A percentile compares a stretch with the other conserved stretches of the same genome.
phyloP scores from a whole-genome alignment of 768 basidiomycete species.

The Polyporus arcularius region DNA sequence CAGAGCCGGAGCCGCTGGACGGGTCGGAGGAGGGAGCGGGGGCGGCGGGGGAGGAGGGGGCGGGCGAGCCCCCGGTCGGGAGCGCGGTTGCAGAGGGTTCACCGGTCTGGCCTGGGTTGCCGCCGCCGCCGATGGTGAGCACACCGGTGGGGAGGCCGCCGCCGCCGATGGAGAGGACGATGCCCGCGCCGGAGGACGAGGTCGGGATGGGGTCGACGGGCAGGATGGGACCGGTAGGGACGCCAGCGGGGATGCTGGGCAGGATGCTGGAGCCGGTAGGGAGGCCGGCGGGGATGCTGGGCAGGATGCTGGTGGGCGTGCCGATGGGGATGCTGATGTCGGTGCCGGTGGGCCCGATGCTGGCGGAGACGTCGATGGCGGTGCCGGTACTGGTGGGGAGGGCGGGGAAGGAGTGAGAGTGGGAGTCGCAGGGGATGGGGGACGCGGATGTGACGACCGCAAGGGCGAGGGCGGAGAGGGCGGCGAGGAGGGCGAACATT shows the following conservation, averaged over 20 bases:
- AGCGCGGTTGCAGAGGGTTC: no score
- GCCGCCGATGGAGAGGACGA: not conserved
- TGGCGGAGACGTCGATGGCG: not conserved
- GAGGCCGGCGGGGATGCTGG: not conserved
- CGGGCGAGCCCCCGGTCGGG: no score
- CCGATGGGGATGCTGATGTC: not conserved
- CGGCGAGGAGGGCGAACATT: conserved; percentile 3
- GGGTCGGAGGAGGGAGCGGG: not conserved
- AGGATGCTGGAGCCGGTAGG: not conserved
- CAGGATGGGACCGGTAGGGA: not conserved
- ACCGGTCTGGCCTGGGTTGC: no score
- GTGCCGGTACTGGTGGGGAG: not conserved
- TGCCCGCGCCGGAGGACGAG: not conserved
- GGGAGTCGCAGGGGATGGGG: not conserved
- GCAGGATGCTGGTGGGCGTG: not conserved
- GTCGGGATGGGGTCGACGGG: not conserved
- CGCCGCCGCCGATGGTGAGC: not conserved
- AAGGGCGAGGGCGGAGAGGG: conserved; percentile 7
- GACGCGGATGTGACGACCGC: conserved; percentile 1
- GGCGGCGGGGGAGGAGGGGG: not conserved
- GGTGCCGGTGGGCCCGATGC: not conserved
- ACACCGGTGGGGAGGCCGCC: not conserved
- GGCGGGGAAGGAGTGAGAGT: not conserved
- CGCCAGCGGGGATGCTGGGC: not conserved
- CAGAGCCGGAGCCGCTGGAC: not conserved